Base-by-base conservation (phyloP, 2,329 filamentous ascomycete species). In the Cercospora sesami region DNA sequence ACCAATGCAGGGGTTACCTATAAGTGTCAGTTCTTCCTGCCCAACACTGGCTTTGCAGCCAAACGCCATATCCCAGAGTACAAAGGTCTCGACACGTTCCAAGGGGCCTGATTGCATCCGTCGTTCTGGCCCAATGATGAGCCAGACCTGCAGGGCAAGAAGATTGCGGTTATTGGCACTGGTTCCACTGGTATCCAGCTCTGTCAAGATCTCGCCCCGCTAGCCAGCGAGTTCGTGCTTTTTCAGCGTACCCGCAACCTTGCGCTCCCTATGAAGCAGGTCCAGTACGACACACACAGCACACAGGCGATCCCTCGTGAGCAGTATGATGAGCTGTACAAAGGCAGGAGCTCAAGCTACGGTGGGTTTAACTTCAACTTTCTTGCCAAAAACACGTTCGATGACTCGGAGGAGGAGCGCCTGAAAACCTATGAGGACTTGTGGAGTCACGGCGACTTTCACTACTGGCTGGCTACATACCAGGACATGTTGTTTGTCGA, bases 181-280 rank as follows among this genome's bases (percentile, higher is more conserved):
- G 81, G 81, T 9, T 78, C 79, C 4, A 80, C 79, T 0, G 80
- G 79, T 6, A 77, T 82, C 6, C 81, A 82, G 55, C 71, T 74
- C 16, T 72, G 71, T 4, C 75, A 76, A 42, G 74, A 75, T 33
- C 71, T 71, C 18, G 71, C 71, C 18, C 73, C 74, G 30, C 69
- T 72, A 28, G 57, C 33, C 5, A 36, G 57, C 57, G 74, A 70
- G 14, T 75, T 91, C 1, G 82, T 79, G 1, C 86, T 91, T 26
- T 90, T 90, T 76, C 87, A 90, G 73, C 83, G 89, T 16, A 91
- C 88, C 0, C 89, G 89, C 0, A 91, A 90, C 67, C 80, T 89
- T 5, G 66, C 66, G 7, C 33, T 68, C 3, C 68, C 66, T 85
- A 86, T 0, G 73, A 90, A 2, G 87, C 87, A 0, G 57, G 31